Conservation (phyloP, 805 yeast species). For the Wickerhamia fluorescens region DNA sequence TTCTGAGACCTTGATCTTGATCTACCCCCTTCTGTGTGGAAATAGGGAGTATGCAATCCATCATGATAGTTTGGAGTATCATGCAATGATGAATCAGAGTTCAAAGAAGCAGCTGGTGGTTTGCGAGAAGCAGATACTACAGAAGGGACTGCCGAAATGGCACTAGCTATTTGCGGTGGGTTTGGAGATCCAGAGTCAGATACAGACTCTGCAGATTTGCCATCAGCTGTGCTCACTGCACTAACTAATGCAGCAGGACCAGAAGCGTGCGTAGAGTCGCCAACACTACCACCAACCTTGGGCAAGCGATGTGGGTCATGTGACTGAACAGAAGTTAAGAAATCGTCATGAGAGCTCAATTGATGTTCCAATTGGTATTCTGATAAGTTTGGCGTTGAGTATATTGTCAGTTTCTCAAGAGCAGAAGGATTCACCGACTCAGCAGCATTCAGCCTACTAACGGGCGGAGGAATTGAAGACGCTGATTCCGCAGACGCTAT, state of each 20-base stretch:
- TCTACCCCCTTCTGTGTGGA: conserved; percentile 19
- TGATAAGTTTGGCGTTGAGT: conserved; percentile 38
- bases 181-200: conserved; percentile 1
- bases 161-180: not conserved
- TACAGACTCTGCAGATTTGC: not conserved
- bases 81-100: conserved; percentile 1
- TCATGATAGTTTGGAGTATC: no score
- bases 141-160: conserved; percentile 6
- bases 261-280: not conserved
- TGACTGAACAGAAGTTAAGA: conserved; percentile 28
- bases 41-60: conserved; percentile 24
- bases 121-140: conserved; percentile 1
- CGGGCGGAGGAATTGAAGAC: not conserved
- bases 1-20: conserved; percentile 9
- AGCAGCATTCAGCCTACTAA: not conserved
- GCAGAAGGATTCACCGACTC: conserved; percentile 9
- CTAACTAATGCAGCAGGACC: no score
- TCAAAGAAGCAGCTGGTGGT: conserved; percentile 2
- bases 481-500: not conserved
- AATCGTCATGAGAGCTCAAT: conserved; percentile 29
- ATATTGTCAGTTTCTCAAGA: conserved; percentile 9
- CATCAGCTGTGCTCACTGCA: no score
- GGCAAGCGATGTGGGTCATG: conserved; percentile 29
- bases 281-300: not conserved
- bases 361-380: conserved; percentile 38